Evolutionary conservation across 148 eudicot genomes (phyloP).

Genomic region (Heliamphora exappendiculata): DNA sequence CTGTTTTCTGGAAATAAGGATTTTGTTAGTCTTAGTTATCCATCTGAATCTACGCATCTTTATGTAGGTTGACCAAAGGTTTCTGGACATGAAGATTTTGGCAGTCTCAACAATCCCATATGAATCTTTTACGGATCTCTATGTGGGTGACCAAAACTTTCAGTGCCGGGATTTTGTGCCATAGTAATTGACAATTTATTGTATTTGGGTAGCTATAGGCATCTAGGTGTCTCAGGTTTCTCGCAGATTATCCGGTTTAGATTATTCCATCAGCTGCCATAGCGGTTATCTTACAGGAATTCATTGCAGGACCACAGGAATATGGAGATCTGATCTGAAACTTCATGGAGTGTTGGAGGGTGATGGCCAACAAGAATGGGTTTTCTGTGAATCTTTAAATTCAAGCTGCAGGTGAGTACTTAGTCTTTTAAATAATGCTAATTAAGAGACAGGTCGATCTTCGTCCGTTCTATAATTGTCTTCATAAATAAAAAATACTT

Average conservation of each 20-base stretch:
- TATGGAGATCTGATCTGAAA: background rate
- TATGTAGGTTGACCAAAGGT: background rate
- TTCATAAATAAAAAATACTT: slow-evolving; percentile 17
- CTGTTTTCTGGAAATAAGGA: background rate
- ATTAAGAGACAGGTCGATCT: slow-evolving; percentile 19
- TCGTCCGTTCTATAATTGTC: slow-evolving; percentile 12
- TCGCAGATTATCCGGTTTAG: background rate
- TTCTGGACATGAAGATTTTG: no score
- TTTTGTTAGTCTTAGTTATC: background rate
- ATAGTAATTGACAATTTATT: background rate
- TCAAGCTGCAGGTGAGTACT: slow-evolving; percentile 34
- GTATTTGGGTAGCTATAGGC: background rate
- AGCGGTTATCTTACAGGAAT: background rate
- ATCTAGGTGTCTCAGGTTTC: background rate
- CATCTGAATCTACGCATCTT: background rate
- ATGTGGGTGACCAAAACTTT: no score
- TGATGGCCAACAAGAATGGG: background rate
- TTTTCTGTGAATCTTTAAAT: slow-evolving; percentile 18
- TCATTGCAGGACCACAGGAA: slow-evolving; percentile 10
- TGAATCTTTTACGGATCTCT: no score
- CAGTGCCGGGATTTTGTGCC: background rate
- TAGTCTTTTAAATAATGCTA: slow-evolving; percentile 27
- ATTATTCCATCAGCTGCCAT: background rate
- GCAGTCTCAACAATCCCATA: no score
- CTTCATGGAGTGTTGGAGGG: slow-evolving; percentile 4